These are phyloP conservation scores for Tolypocladium nubicola DNA, from an alignment of 2,329 filamentous ascomycete genomes.

Conservation along the genomic window DNA sequence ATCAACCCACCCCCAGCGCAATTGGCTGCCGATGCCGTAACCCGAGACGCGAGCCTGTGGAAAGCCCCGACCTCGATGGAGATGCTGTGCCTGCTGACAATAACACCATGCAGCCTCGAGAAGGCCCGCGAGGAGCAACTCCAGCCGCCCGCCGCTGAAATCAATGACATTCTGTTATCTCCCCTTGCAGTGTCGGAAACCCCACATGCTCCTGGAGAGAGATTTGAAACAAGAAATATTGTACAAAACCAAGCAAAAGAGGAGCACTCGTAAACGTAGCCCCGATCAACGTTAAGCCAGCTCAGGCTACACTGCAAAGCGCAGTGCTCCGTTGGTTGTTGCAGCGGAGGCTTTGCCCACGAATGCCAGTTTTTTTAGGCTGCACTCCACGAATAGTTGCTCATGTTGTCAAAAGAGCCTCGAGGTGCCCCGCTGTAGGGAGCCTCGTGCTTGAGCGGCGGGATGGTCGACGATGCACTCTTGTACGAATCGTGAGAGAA, in stretches of 20 bases:
- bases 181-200: neutral
- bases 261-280: neutral
- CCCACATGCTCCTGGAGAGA: neutral
- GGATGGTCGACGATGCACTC: constrained; percentile 11
- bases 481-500: constrained; percentile 37
- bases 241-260: neutral
- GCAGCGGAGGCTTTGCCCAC: neutral
- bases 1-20: neutral
- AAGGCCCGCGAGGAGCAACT: neutral
- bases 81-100: neutral
- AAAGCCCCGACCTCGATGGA: neutral
- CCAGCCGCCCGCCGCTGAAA: neutral
- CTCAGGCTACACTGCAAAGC: neutral
- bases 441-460: constrained; percentile 22
- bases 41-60: neutral
- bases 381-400: constrained; percentile 48
- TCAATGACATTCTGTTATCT: neutral
- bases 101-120: neutral
- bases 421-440: constrained; percentile 28
- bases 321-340: too few species aligned
- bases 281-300: neutral
- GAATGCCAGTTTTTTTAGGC: constrained; percentile 20
- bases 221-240: neutral
- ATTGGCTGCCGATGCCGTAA: neutral
- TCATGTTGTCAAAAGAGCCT: constrained; percentile 37